A percentile compares a stretch with the other conserved stretches of the same genome.
These are phyloP conservation scores for Aspergillus fischeri DNA, from an alignment of 2,329 filamentous ascomycete genomes.

Conservation along the genomic window DNA sequence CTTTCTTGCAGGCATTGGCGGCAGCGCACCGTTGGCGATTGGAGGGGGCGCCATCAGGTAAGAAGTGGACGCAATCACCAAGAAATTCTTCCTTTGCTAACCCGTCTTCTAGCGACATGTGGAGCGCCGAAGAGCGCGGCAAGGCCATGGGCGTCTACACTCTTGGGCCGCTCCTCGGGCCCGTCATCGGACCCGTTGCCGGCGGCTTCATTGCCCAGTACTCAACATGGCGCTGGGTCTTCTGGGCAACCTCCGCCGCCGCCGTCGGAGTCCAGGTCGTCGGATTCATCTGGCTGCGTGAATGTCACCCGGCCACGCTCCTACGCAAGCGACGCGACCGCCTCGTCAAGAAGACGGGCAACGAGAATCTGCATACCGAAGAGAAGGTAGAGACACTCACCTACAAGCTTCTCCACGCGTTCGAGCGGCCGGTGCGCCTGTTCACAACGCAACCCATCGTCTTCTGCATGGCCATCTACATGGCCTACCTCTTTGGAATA, in stretches of 20 bases:
- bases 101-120: slow-evolving; percentile 13
- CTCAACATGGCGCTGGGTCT: slow-evolving; percentile 67
- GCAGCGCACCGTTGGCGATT: slow-evolving; percentile 16
- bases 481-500: slow-evolving; percentile 54
- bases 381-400: slow-evolving; percentile 32
- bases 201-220: slow-evolving; percentile 58
- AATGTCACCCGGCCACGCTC: slow-evolving; percentile 62
- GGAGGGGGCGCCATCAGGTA: not conserved
- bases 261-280: slow-evolving; percentile 55
- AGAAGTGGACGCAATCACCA: not conserved
- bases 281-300: slow-evolving; percentile 56
- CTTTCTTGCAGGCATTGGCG: slow-evolving; percentile 57
- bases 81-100: slow-evolving; percentile 8
- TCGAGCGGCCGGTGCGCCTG: slow-evolving; percentile 48
- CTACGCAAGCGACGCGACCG: slow-evolving; percentile 47
- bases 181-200: slow-evolving; percentile 58
- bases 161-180: slow-evolving; percentile 58
- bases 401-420: slow-evolving; percentile 5
- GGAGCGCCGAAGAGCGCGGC: slow-evolving; percentile 52
- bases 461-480: slow-evolving; percentile 49
- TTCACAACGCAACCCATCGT: slow-evolving; percentile 55
- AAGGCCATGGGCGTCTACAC: slow-evolving; percentile 57
- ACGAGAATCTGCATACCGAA: not conserved
- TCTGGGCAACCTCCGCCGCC: slow-evolving; percentile 59
- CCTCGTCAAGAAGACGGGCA: slow-evolving; percentile 1